Evolutionary conservation across 208 protist genomes (phyloP), one percentile per base, ranked within the genome.

Genomic region (Plasmodiophora brassicae): DNA sequence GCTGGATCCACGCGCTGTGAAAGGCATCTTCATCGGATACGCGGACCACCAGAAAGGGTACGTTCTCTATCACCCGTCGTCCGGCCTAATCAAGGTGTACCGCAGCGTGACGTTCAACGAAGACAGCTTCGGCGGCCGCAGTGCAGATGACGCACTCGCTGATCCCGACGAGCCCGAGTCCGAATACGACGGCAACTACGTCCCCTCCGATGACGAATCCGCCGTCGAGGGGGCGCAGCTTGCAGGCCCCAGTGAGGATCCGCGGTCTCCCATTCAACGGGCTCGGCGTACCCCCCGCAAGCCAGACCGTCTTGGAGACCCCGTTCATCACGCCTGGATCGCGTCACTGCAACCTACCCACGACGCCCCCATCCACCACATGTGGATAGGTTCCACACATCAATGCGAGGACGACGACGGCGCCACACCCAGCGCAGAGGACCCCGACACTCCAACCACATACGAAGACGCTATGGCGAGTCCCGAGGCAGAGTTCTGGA

Each of bases 21-120:
- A 78, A 78, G 5, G n/a, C 20, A 78, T 78, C 20, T 78, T 78
- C n/a, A 78, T 78, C 41, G 65, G 65, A 5, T 78, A 78, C n/a
- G 65, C 65, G n/a, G 5, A 5, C 20, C 5, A 78, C 41, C 5
- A 78, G n/a, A 78, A 78, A 38, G n/a, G 65, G 14, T 5, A 78
- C 65, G 5, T 78, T 78, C n/a, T 78, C 14, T 78, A 38, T 32
- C 14, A 78, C n/a, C 65, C 65, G 20, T n/a, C 5, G 20, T 32
- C 41, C 20, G 65, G 65, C 32, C 32, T 32, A 8, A 38, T 38
- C 5, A 36, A 5, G 5, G 65, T 78, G 14, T 32, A 78, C 65
- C 65, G 65, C 20, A 36, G 14, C 41, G 65, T 78, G 10, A 38
- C 41, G 10, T 78, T 78, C n/a, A 78, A 78, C n/a, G 65, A 78